Percentiles rank a stretch among this genome's conserved stretches.
phyloP scores from a whole-genome alignment of 2,329 filamentous ascomycete genomes.

The Pseudocercospora fijiensis region DNA sequence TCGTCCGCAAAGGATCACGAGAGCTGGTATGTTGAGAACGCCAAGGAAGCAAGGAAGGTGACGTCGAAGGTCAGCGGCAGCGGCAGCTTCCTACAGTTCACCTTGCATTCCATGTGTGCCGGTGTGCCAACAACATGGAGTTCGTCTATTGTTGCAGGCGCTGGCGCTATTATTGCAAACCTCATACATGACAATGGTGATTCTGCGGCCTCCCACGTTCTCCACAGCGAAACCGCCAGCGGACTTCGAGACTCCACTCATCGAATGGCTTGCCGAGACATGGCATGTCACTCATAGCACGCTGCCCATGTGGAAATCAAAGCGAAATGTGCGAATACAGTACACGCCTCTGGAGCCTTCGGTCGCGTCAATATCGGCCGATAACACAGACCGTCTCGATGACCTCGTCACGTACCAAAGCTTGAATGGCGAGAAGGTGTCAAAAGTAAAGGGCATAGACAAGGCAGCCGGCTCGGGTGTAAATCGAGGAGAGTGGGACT shows the following conservation, averaged over 20 bases:
- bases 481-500: slow-evolving; percentile 59
- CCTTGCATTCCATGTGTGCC: not conserved
- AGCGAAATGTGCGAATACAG: slow-evolving; percentile 76
- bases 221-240: slow-evolving; percentile 29
- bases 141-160: not conserved
- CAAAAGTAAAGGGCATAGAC: slow-evolving; percentile 66
- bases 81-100: not conserved
- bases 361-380: slow-evolving; percentile 35
- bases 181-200: slow-evolving; percentile 26
- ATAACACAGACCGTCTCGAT: slow-evolving; percentile 57
- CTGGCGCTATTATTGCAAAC: slow-evolving; percentile 5
- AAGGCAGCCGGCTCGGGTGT: slow-evolving; percentile 42
- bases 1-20: not conserved
- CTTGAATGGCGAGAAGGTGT: slow-evolving; percentile 51
- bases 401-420: slow-evolving; percentile 72
- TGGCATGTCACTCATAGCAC: slow-evolving; percentile 77
- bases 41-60: slow-evolving; percentile 4
- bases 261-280: slow-evolving; percentile 63
- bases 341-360: slow-evolving; percentile 58
- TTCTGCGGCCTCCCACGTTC: slow-evolving; percentile 36
- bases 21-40: not conserved
- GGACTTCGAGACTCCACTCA: slow-evolving; percentile 48
- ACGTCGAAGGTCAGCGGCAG: not conserved
- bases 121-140: slow-evolving; percentile 14
- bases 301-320: slow-evolving; percentile 75